Evolutionary conservation across 257 asterid genomes (phyloP).

Genomic region (Solanum sitiens): DNA sequence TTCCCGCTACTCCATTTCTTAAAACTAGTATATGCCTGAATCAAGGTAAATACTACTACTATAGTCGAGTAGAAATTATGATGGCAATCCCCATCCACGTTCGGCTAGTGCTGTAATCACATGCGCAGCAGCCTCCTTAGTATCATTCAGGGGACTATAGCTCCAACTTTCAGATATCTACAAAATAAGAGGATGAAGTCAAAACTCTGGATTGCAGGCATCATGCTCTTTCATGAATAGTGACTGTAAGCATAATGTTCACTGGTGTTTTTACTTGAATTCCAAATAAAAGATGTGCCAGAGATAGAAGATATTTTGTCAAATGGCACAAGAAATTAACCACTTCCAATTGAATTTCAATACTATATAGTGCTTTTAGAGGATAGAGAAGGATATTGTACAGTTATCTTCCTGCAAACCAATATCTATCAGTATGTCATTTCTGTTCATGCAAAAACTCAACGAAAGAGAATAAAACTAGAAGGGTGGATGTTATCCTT

Average conservation of each 20-base stretch:
- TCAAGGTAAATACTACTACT: neutral
- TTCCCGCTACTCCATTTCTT: neutral
- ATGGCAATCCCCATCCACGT: conserved; percentile 53
- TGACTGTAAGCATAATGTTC: neutral
- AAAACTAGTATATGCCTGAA: neutral
- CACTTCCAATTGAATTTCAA: neutral
- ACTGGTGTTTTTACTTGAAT: neutral
- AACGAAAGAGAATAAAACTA: neutral
- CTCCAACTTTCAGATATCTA: conserved; percentile 62
- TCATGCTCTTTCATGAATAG: neutral
- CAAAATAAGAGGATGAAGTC: neutral
- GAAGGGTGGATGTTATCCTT: neutral
- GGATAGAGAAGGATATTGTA: neutral
- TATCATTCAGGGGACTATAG: conserved; percentile 58
- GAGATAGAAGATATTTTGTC: neutral
- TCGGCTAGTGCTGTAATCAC: conserved; percentile 45
- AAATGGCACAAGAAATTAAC: neutral
- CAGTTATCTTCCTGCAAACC: neutral
- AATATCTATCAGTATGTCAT: neutral
- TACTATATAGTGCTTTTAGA: neutral
- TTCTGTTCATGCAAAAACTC: neutral
- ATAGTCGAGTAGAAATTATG: neutral
- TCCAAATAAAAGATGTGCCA: neutral
- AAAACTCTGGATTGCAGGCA: neutral
- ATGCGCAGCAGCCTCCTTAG: conserved; percentile 53